Conservation (phyloP, 148 eudicot species). For the Oxyria digyna region DNA sequence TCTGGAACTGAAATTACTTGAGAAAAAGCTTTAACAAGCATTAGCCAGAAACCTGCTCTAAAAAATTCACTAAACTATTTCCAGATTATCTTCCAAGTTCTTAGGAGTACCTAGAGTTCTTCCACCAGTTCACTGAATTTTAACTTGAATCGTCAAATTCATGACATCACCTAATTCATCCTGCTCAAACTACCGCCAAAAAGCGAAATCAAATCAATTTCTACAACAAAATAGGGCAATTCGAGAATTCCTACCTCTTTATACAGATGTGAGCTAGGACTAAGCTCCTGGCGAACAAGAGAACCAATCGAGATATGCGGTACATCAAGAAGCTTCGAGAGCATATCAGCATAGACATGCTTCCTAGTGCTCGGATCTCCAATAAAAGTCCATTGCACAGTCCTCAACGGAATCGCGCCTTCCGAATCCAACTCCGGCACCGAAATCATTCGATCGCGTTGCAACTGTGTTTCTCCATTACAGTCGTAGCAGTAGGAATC, state of each 20-base stretch:
- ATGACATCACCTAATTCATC: too few species aligned
- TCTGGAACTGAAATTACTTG: too few species aligned
- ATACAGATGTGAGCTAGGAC: conserved; percentile 24
- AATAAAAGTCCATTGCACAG: conserved; percentile 39
- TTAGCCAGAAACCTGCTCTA: too few species aligned
- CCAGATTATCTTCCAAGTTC: too few species aligned
- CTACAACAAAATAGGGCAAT: not conserved
- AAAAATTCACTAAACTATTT: too few species aligned
- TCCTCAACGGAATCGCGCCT: conserved; percentile 12
- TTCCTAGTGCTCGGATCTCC: conserved; percentile 29
- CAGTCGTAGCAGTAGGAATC: conserved; percentile 13
- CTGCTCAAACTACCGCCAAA: not conserved
- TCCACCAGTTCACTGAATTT: too few species aligned
- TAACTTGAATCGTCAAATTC: not conserved
- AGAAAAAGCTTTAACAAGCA: too few species aligned
- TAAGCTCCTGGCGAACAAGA: conserved; percentile 31
- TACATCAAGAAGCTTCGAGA: conserved; percentile 26
- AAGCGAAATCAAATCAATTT: not conserved
- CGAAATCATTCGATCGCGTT: not conserved
- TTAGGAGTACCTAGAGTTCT: too few species aligned
- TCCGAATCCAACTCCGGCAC: conserved; percentile 10
- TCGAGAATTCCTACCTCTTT: conserved; percentile 13
- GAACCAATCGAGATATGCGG: conserved; percentile 22
- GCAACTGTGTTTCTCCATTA: not conserved
- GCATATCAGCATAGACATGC: conserved; percentile 23